A percentile compares a stretch with the other conserved stretches of the same genome.
Evolutionary conservation across 306 rosid genomes (phyloP).

Genomic region (Benincasa hispida): DNA sequence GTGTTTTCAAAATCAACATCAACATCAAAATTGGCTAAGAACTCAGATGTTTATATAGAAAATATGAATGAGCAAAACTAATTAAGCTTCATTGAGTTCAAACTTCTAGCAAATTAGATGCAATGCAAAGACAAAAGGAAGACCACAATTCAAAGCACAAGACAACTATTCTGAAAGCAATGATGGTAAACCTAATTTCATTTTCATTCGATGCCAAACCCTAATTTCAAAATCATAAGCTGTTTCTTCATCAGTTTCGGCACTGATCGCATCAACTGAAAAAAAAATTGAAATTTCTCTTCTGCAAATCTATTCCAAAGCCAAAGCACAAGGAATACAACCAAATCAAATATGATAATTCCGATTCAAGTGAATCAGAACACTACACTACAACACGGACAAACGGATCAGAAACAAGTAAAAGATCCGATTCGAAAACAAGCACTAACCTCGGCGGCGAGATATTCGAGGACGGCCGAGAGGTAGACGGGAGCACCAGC

Average conservation of each 20-base stretch:
- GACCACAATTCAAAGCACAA: neutral
- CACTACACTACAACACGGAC: neutral
- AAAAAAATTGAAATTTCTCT: neutral
- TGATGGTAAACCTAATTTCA: neutral
- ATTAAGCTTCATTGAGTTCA: neutral
- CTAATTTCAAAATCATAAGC: neutral
- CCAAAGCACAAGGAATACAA: neutral
- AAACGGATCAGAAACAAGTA: neutral
- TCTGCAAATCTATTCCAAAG: neutral
- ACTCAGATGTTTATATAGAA: no score
- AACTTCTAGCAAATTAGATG: neutral
- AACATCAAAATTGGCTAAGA: no score
- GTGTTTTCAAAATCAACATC: no score
- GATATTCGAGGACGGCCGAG: constrained; percentile 76
- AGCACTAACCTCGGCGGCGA: constrained; percentile 61
- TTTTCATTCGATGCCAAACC: neutral
- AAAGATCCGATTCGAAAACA: neutral
- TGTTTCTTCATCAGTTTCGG: neutral
- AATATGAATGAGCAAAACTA: neutral
- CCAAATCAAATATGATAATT: neutral
- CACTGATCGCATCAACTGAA: neutral
- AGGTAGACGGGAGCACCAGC: constrained; percentile 77
- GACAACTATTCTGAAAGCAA: neutral
- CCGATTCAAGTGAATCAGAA: neutral
- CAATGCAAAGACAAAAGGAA: neutral